Conservation (phyloP, 495 filamentous ascomycete genomes). For the Penicillium malachiteum region DNA sequence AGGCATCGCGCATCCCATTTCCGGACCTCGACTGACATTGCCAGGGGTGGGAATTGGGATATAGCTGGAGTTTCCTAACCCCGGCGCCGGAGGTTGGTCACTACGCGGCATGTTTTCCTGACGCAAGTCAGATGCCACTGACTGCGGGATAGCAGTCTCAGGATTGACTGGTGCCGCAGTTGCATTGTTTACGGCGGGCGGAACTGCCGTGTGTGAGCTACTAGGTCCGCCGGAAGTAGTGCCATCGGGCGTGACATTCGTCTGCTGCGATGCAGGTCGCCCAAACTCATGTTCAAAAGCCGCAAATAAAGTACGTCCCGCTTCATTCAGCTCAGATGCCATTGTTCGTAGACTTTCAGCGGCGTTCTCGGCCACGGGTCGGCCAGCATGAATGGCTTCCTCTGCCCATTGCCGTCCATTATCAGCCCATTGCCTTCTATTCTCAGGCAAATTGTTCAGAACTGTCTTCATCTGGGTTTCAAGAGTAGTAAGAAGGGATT, state of each 20-base stretch:
- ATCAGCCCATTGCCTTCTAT: conserved; percentile 34
- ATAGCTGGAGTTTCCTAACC: too few relatives aligned
- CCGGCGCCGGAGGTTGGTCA: background rate
- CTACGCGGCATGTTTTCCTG: background rate
- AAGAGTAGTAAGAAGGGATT: conserved; percentile 40
- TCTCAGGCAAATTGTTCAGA: conserved; percentile 42
- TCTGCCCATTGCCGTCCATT: conserved; percentile 37
- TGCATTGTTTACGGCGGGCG: conserved; percentile 1
- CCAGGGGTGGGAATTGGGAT: too few relatives aligned
- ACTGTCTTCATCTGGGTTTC: conserved; percentile 43
- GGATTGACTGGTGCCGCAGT: background rate
- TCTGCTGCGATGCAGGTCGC: conserved; percentile 3
- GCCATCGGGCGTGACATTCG: background rate
- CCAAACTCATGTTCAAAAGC: conserved; percentile 43
- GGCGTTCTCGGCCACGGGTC: conserved; percentile 41
- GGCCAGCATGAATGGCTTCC: conserved; percentile 35
- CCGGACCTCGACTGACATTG: too few relatives aligned
- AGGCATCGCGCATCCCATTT: too few relatives aligned
- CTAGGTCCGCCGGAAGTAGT: conserved; percentile 2
- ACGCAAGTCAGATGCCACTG: background rate
- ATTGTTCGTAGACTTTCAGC: conserved; percentile 43
- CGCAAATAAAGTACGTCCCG: conserved; percentile 40
- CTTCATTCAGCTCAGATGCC: conserved; percentile 46
- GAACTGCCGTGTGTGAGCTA: conserved; percentile 1
- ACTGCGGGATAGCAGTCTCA: background rate